These are phyloP conservation scores for Alternaria brassicicola DNA, from an alignment of 2,329 filamentous ascomycete genomes.

Conservation along the genomic window DNA sequence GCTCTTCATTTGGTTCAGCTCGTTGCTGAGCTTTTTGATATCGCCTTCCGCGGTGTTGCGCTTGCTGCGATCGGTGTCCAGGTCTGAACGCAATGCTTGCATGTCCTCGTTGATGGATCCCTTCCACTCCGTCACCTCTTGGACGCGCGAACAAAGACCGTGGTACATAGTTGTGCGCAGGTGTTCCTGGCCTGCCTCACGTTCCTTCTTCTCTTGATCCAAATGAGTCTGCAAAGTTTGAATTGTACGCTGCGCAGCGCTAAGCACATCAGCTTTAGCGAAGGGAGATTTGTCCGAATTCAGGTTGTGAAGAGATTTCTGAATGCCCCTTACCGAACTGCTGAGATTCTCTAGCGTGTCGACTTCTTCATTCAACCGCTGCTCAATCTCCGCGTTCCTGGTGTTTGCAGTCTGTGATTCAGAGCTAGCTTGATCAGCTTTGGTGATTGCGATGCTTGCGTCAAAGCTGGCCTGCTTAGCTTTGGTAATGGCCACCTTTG, in stretches of 20 bases:
- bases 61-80: slow-evolving; percentile 1
- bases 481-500: not conserved
- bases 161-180: too few relatives aligned
- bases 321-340: not conserved
- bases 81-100: not conserved
- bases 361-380: not conserved
- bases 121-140: too few relatives aligned
- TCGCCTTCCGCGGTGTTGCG: not conserved
- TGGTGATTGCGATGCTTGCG: not conserved
- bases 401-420: not conserved
- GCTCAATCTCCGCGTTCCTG: not conserved
- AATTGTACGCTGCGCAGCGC: not conserved
- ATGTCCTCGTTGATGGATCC: too few relatives aligned
- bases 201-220: too few relatives aligned
- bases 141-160: too few relatives aligned
- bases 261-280: not conserved
- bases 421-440: not conserved
- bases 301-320: slow-evolving; percentile 3
- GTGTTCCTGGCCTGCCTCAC: too few relatives aligned
- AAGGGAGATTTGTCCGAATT: slow-evolving; percentile 1
- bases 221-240: not conserved
- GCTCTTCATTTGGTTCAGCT: not conserved
- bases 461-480: not conserved
- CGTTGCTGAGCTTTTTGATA: not conserved
- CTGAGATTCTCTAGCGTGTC: not conserved